A percentile compares a stretch with the other conserved stretches of the same genome.
phyloP scores from a whole-genome alignment of 176 grass and related monocot genomes.

The Aegilops bicornis region DNA sequence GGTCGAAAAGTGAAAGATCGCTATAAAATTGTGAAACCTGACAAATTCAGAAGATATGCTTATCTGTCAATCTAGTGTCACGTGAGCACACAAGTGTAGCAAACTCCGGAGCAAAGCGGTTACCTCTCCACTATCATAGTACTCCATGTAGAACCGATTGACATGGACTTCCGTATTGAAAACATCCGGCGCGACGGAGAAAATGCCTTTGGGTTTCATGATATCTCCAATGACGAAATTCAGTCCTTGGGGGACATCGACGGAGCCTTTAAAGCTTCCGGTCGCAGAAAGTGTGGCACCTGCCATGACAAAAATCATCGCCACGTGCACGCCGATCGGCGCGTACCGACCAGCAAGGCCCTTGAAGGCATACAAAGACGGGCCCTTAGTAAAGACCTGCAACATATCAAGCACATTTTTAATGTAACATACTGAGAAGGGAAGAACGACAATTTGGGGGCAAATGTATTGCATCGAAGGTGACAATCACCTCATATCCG shows the following conservation, averaged over 20 bases:
- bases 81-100: background rate
- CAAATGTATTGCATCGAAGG: background rate
- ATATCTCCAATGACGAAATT: slow-evolving; percentile 95
- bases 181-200: slow-evolving; percentile 55
- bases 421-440: background rate
- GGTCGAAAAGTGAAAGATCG: slow-evolving; percentile 79
- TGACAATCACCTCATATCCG: slow-evolving; percentile 78
- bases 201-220: slow-evolving; percentile 69
- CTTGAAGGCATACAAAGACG: slow-evolving; percentile 85
- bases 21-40: slow-evolving; percentile 95
- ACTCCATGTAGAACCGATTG: slow-evolving; percentile 95
- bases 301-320: slow-evolving; percentile 92
- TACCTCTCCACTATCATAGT: slow-evolving; percentile 98
- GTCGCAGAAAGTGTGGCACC: slow-evolving; percentile 84
- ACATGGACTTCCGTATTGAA: slow-evolving; percentile 96
- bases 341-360: slow-evolving; percentile 77
- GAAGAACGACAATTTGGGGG: background rate
- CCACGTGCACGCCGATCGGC: slow-evolving; percentile 87
- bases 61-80: background rate
- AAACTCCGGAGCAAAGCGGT: background rate
- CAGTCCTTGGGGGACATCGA: slow-evolving; percentile 87
- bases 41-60: slow-evolving; percentile 12
- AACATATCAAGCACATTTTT: slow-evolving; percentile 2
- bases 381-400: slow-evolving; percentile 85
- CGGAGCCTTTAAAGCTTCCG: slow-evolving; percentile 80